Percentiles rank a stretch among this genome's conserved stretches.
These are phyloP conservation scores for Puccinia novopanici DNA, from an alignment of 1,284 basidiomycete genomes.

Conservation along the genomic window DNA sequence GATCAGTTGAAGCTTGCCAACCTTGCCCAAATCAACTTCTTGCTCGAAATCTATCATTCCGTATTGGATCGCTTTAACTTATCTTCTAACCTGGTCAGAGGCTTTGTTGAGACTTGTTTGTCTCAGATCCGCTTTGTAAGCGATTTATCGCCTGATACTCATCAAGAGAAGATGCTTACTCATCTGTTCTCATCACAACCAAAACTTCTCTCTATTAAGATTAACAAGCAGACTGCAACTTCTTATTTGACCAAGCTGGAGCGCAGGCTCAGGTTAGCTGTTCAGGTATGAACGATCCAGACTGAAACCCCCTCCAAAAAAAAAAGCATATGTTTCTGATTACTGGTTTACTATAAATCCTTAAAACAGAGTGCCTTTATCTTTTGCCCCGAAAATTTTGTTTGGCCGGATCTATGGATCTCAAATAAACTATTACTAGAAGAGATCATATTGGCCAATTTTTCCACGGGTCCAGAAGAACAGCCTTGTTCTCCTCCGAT, in stretches of 20 bases:
- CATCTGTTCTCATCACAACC: not conserved
- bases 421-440: slow-evolving; percentile 41
- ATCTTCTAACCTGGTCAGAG: slow-evolving; percentile 50
- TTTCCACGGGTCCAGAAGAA: not conserved
- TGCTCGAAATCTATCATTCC: slow-evolving; percentile 58
- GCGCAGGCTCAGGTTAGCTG: slow-evolving; percentile 41
- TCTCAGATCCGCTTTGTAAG: slow-evolving; percentile 47
- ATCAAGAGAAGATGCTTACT: not conserved
- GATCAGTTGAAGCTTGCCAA: slow-evolving; percentile 75
- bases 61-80: slow-evolving; percentile 43
- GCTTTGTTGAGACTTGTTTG: slow-evolving; percentile 49
- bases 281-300: slow-evolving; percentile 25
- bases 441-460: slow-evolving; percentile 38
- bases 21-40: slow-evolving; percentile 79
- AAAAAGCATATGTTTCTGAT: not conserved
- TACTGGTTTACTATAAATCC: not conserved
- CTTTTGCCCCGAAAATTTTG: slow-evolving; percentile 48
- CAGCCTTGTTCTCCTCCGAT: not conserved
- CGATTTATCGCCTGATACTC: not conserved
- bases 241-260: slow-evolving; percentile 48
- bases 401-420: slow-evolving; percentile 49
- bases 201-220: slow-evolving; percentile 4
- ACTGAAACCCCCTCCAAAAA: not conserved
- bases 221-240: slow-evolving; percentile 37
- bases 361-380: slow-evolving; percentile 43